Base-by-base conservation (phyloP, 257 asterid genomes). In the Knoxia roxburghii region DNA sequence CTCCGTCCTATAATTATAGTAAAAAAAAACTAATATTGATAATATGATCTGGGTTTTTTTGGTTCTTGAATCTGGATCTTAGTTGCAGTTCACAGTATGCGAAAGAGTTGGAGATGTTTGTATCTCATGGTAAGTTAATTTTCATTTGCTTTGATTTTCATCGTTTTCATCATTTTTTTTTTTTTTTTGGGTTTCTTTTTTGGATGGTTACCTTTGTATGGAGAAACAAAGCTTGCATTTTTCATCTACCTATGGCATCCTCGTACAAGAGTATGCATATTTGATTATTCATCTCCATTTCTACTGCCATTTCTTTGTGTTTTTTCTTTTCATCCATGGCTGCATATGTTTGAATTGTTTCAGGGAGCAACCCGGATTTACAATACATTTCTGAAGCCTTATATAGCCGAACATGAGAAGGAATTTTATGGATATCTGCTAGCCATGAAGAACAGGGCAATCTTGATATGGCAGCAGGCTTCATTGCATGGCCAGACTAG, bases 161-260 rank as follows among this genome's bases (percentile, higher is more conserved):
- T 37, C 41, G 9, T n/a, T n/a, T n/a, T n/a, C n/a, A n/a, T n/a
- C n/a, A n/a, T 12, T 58, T 33, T 20, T 12, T 33, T 18, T 17
- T 5, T 17, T 4, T 12, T 9, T 23, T 43, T 12, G 65, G 27
- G 48, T 14, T 57, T 30, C 27, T 14, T 1, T 37, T 61, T 43
- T 55, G 68, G 73, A 41, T 84, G 94, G 90, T 61, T 86, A 65
- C 90, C 90, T 4, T 58, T 86, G 35, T 84, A 86, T 58, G 76
- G 78, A 46, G 94, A 84, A 74, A 83, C 87, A 50, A 84, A 86
- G 81, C 45, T 86, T 73, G 90, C 84, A 53, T 65, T 84, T 2
- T 66, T 81, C 58, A 76, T 86, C 45, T 82, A 77, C 83, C 76
- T 86, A 53, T 86, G 94, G 94, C 76, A 75, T 72, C 86, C 88